phyloP scores from a whole-genome alignment of 1,284 basidiomycete genomes.

The Xerocomus nothofagi region DNA sequence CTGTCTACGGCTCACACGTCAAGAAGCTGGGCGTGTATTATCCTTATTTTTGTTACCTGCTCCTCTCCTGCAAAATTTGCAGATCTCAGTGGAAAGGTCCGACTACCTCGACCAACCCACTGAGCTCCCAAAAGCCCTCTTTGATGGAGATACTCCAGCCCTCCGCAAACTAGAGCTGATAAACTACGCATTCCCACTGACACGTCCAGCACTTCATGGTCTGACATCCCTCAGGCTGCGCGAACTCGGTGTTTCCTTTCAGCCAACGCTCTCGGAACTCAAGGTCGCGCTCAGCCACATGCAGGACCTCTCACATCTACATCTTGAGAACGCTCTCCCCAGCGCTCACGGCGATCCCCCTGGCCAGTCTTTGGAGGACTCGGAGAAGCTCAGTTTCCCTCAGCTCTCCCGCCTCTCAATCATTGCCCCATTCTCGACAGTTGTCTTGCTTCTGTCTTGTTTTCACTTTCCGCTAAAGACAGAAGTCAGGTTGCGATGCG shows the following conservation, averaged over 20 bases:
- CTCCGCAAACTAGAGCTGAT: slow-evolving; percentile 34
- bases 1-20: slow-evolving; percentile 9
- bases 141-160: slow-evolving; percentile 27
- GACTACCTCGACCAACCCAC: slow-evolving; percentile 10
- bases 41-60: slow-evolving; percentile 18
- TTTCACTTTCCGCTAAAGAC: slow-evolving; percentile 20
- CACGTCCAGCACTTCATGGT: slow-evolving; percentile 26
- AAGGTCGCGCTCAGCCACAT: slow-evolving; percentile 29
- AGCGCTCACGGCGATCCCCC: neutral
- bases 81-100: slow-evolving; percentile 12
- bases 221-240: slow-evolving; percentile 34
- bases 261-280: slow-evolving; percentile 29
- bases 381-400: slow-evolving; percentile 15
- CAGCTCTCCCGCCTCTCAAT: slow-evolving; percentile 24
- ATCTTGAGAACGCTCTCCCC: slow-evolving; percentile 35
- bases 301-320: slow-evolving; percentile 32
- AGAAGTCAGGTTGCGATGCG: slow-evolving; percentile 23
- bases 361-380: neutral
- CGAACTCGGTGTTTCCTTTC: slow-evolving; percentile 20
- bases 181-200: slow-evolving; percentile 31
- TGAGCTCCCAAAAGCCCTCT: slow-evolving; percentile 21
- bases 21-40: slow-evolving; percentile 13
- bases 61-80: slow-evolving; percentile 19
- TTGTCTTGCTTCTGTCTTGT: slow-evolving; percentile 17
- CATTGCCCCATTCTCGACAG: slow-evolving; percentile 20